Evolutionary conservation across 2,329 filamentous ascomycete species (phyloP).

Genomic region (Zymoseptoria tritici): DNA sequence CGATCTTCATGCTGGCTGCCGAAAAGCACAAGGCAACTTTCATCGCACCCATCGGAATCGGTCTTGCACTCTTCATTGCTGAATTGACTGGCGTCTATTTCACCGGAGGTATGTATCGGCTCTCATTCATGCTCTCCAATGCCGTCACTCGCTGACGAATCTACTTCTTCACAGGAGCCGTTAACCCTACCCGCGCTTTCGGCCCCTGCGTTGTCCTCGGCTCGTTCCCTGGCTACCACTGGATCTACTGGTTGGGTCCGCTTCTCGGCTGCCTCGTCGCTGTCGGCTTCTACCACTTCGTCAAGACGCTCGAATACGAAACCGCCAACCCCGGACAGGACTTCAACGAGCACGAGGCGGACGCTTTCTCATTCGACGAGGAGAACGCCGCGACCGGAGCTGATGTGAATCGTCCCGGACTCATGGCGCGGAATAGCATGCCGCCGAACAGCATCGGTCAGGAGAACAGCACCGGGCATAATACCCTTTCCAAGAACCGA

Average conservation of each 20-base stretch:
- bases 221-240: conserved; percentile 40
- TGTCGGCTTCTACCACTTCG: conserved; percentile 42
- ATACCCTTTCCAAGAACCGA: not conserved
- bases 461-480: not conserved
- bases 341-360: conserved; percentile 37
- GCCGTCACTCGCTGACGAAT: not conserved
- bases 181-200: conserved; percentile 45
- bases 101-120: conserved; percentile 31
- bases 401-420: not conserved
- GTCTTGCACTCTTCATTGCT: conserved; percentile 40
- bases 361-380: conserved; percentile 31
- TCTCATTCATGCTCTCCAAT: too few species aligned
- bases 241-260: conserved; percentile 48
- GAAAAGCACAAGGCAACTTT: conserved; percentile 39
- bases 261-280: conserved; percentile 39
- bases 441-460: not conserved
- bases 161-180: conserved; percentile 25
- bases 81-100: conserved; percentile 41
- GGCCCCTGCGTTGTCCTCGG: conserved; percentile 40
- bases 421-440: not conserved
- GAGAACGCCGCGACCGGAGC: conserved; percentile 23
- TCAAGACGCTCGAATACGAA: conserved; percentile 45
- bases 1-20: conserved; percentile 40
- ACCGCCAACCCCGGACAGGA: conserved; percentile 44
- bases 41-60: conserved; percentile 32